Evolutionary conservation across 129 eudicot genomes (phyloP).

Genomic region (Pulicaria dysenterica): DNA sequence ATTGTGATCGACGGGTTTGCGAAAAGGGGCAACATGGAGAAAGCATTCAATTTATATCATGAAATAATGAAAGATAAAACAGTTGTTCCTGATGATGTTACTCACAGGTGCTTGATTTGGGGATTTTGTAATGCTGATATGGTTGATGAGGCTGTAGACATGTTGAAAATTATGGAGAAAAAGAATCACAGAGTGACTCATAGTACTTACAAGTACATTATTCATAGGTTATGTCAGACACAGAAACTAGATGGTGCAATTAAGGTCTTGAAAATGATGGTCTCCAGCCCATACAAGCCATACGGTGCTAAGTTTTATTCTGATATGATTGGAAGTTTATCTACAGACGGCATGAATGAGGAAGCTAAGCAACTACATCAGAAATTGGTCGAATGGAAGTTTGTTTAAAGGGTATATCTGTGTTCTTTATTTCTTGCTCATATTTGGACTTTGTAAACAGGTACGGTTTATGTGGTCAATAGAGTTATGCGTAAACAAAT

Average conservation of each 20-base stretch:
- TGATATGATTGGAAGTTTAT: constrained; percentile 49
- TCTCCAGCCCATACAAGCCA: constrained; percentile 37
- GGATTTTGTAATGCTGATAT: constrained; percentile 63
- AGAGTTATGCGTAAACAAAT: constrained; percentile 13
- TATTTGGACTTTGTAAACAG: too few species aligned
- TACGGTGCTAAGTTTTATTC: constrained; percentile 33
- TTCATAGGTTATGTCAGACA: constrained; percentile 53
- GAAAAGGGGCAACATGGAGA: constrained; percentile 66
- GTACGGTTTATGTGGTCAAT: too few species aligned
- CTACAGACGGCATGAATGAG: constrained; percentile 43
- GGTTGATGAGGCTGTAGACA: constrained; percentile 59
- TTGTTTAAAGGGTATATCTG: constrained; percentile 22
- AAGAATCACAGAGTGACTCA: constrained; percentile 47
- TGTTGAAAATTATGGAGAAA: constrained; percentile 53
- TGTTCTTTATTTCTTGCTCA: neutral
- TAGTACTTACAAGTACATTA: constrained; percentile 59
- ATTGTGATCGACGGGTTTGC: constrained; percentile 73
- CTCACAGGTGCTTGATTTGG: constrained; percentile 63
- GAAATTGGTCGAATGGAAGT: constrained; percentile 52
- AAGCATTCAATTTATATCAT: constrained; percentile 56
- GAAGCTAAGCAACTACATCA: constrained; percentile 43
- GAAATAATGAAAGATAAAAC: constrained; percentile 41
- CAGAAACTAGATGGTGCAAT: constrained; percentile 56
- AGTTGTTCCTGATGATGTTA: constrained; percentile 63
- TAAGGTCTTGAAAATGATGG: constrained; percentile 57